These are phyloP conservation scores for Tuber borchii DNA, from an alignment of 495 filamentous ascomycete species.

Conservation along the genomic window DNA sequence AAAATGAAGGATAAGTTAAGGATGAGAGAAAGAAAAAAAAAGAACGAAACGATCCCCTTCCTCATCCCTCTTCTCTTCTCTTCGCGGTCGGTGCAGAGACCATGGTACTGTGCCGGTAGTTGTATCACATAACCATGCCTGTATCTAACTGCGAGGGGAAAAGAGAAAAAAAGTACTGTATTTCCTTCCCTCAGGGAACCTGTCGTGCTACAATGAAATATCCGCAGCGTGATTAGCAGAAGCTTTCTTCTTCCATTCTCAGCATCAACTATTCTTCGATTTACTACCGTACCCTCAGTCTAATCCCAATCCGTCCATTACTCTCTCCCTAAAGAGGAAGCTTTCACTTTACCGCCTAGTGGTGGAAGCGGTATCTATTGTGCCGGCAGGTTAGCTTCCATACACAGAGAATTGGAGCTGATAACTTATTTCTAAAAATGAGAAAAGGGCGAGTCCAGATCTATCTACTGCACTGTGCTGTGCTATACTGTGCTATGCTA, in stretches of 20 bases:
- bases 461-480: not conserved
- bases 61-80: not conserved
- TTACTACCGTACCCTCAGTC: not conserved
- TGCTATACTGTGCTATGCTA: not conserved
- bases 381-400: not conserved
- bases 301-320: not conserved
- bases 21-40: not conserved
- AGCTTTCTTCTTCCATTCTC: not conserved
- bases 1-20: not conserved
- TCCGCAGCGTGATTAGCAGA: not conserved
- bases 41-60: not conserved
- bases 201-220: not conserved
- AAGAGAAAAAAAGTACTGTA: not conserved
- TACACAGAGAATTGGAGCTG: not conserved
- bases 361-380: not conserved
- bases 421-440: not conserved
- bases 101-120: not conserved
- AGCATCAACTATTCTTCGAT: not conserved
- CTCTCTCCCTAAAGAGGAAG: not conserved
- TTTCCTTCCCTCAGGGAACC: not conserved
- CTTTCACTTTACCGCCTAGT: not conserved
- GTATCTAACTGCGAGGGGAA: not conserved
- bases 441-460: not conserved
- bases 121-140: not conserved
- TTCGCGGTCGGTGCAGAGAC: not conserved